phyloP scores from a whole-genome alignment of 177 flowering plant species.

The Viscum album region DNA sequence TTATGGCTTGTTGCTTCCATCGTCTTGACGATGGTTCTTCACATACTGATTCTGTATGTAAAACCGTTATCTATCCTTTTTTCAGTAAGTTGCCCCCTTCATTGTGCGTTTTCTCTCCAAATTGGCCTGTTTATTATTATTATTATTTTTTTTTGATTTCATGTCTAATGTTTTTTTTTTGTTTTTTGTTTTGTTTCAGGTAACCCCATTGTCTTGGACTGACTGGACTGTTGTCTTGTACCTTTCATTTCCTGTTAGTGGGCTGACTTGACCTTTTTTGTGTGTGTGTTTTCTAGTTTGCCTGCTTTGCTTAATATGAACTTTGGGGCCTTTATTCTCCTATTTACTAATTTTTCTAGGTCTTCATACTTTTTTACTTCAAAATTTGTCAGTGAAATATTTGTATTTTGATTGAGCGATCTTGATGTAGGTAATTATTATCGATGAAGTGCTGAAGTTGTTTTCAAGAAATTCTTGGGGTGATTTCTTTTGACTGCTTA shows the following conservation, averaged over 20 bases:
- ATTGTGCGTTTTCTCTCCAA: neutral
- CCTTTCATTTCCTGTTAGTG: constrained; percentile 4
- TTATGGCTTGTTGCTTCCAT: constrained; percentile 93
- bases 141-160: too few species aligned
- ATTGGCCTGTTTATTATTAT: too few species aligned
- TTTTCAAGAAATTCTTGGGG: constrained; percentile 3
- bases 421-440: neutral
- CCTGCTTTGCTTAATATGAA: neutral
- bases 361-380: too few species aligned
- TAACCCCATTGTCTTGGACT: neutral
- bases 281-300: neutral
- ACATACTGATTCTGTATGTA: constrained; percentile 72
- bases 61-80: constrained; percentile 72
- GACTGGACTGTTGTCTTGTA: constrained; percentile 3
- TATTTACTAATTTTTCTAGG: too few species aligned
- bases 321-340: too few species aligned
- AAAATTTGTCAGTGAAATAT: too few species aligned
- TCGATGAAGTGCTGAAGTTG: constrained; percentile 1
- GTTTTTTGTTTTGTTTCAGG: neutral
- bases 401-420: too few species aligned
- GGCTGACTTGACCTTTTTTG: neutral
- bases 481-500: neutral
- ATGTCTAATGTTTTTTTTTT: too few species aligned
- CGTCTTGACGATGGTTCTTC: constrained; percentile 78
- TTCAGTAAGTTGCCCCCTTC: constrained; percentile 54